These are phyloP conservation scores for Kockiozyma suomiensis DNA, from an alignment of 805 yeast genomes.

Conservation along the genomic window DNA sequence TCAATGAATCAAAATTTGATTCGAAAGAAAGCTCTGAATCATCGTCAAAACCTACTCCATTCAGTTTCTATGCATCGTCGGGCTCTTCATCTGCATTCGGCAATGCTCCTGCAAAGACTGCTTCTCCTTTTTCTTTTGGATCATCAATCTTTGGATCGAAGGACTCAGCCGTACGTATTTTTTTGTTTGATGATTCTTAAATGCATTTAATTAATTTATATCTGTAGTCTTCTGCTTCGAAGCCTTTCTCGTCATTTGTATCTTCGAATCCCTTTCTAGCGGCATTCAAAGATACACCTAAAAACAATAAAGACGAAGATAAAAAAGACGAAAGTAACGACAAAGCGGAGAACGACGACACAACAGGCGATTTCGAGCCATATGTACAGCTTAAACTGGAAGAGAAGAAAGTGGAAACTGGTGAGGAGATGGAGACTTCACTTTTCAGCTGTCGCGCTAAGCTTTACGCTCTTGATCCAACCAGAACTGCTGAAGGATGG, in stretches of 20 bases:
- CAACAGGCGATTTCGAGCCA: slow-evolving; percentile 40
- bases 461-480: slow-evolving; percentile 71
- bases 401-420: slow-evolving; percentile 63
- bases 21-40: not conserved
- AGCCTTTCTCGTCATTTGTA: slow-evolving; percentile 10
- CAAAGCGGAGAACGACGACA: slow-evolving; percentile 27
- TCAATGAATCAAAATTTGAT: not conserved
- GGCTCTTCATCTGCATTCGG: slow-evolving; percentile 7
- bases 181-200: not conserved
- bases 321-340: slow-evolving; percentile 38
- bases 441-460: slow-evolving; percentile 73
- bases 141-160: slow-evolving; percentile 7
- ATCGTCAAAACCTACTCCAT: not conserved
- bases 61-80: slow-evolving; percentile 5
- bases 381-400: slow-evolving; percentile 42
- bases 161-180: not conserved
- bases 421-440: slow-evolving; percentile 84
- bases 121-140: slow-evolving; percentile 2
- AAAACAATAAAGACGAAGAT: slow-evolving; percentile 33
- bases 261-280: slow-evolving; percentile 26
- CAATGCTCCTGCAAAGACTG: not conserved
- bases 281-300: slow-evolving; percentile 31
- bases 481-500: slow-evolving; percentile 74
- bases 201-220: not conserved
- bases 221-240: not conserved